These are phyloP conservation scores for Eustoma russellianum DNA, from an alignment of 257 asterid species.

Conservation along the genomic window DNA sequence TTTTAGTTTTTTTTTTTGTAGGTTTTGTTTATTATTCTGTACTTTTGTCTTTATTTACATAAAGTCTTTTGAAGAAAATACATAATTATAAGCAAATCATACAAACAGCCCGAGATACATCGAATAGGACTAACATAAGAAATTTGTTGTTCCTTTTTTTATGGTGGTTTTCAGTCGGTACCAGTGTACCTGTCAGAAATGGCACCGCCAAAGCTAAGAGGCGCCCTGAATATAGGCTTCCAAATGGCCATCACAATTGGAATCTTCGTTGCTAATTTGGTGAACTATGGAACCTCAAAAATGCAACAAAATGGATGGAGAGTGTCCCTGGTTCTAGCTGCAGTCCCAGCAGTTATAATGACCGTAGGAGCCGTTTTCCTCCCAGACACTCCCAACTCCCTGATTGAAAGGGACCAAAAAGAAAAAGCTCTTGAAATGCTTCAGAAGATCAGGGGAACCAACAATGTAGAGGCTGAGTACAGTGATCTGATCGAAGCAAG, in stretches of 20 bases:
- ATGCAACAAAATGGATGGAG: constrained; percentile 44
- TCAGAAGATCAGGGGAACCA: constrained; percentile 29
- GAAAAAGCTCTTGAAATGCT: constrained; percentile 27
- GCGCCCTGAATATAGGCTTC: constrained; percentile 52
- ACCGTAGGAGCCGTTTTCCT: constrained; percentile 31
- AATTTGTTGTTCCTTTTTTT: no score
- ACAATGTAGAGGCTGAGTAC: constrained; percentile 25
- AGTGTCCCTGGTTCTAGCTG: constrained; percentile 38
- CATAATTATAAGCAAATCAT: no score
- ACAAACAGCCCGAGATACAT: no score
- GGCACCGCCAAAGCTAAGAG: constrained; percentile 56
- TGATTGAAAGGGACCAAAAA: constrained; percentile 30
- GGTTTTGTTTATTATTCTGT: no score
- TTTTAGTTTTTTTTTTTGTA: no score
- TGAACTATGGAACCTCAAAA: constrained; percentile 36
- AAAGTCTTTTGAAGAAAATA: no score
- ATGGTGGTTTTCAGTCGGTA: constrained; percentile 30
- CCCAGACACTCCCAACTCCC: constrained; percentile 57
- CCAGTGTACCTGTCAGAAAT: constrained; percentile 64
- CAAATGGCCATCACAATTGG: constrained; percentile 49
- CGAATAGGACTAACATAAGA: no score
- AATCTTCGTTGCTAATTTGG: constrained; percentile 31
- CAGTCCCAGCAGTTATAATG: constrained; percentile 44
- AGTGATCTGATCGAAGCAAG: constrained; percentile 41
- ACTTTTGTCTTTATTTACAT: no score